These are phyloP conservation scores for Lichina pygmaea DNA, from an alignment of 495 filamentous ascomycete genomes.

Conservation along the genomic window DNA sequence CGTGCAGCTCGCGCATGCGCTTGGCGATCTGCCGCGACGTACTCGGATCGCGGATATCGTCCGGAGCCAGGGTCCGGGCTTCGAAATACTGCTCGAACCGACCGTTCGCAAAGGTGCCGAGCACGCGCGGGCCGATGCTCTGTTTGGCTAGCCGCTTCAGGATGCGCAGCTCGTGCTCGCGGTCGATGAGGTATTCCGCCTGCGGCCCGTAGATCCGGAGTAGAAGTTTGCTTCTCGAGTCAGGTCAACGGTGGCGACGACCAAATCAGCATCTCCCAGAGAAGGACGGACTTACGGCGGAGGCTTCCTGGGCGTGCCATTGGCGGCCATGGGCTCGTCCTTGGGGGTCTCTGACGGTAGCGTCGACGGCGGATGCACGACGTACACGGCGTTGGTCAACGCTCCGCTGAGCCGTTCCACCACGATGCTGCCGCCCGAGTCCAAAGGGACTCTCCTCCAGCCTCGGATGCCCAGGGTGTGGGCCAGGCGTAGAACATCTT, in stretches of 20 bases:
- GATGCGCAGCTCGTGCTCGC: slow-evolving; percentile 70
- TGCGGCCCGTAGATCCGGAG: slow-evolving; percentile 88
- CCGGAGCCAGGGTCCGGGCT: slow-evolving; percentile 46
- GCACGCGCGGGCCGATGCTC: slow-evolving; percentile 75
- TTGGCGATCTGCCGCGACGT: slow-evolving; percentile 92
- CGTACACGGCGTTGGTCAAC: slow-evolving; percentile 87
- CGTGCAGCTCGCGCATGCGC: slow-evolving; percentile 87
- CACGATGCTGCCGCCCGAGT: slow-evolving; percentile 38
- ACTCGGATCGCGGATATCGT: slow-evolving; percentile 52
- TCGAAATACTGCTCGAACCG: slow-evolving; percentile 87
- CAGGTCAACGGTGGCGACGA: not conserved
- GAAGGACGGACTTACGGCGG: slow-evolving; percentile 15
- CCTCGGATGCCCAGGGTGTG: slow-evolving; percentile 77
- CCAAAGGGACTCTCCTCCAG: slow-evolving; percentile 65
- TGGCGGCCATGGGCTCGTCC: slow-evolving; percentile 12
- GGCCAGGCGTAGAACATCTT: slow-evolving; percentile 62
- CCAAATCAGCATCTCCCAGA: not conserved
- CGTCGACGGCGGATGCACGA: slow-evolving; percentile 53
- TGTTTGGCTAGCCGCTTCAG: slow-evolving; percentile 66
- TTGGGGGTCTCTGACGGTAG: slow-evolving; percentile 13
- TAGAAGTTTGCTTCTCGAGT: slow-evolving; percentile 38
- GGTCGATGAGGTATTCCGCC: slow-evolving; percentile 84
- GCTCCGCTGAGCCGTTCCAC: slow-evolving; percentile 78
- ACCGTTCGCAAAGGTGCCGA: slow-evolving; percentile 88
- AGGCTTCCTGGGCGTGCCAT: slow-evolving; percentile 18